phyloP scores from a whole-genome alignment of 2,329 filamentous ascomycete genomes.

The Aspergillus ibericus region DNA sequence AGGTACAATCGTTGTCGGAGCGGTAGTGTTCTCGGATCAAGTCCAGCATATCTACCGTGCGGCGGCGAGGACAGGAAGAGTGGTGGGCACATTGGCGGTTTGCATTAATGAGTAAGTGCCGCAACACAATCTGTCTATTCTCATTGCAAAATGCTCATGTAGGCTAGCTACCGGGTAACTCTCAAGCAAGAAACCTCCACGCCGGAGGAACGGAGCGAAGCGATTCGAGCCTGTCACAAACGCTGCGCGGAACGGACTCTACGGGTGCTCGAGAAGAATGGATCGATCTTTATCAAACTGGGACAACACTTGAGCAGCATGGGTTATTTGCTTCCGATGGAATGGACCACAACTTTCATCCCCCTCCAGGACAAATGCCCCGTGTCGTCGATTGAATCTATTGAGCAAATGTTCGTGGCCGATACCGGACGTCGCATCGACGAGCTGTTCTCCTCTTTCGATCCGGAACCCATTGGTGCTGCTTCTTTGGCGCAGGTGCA shows the following conservation, averaged over 20 bases:
- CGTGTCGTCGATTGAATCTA: slow-evolving; percentile 82
- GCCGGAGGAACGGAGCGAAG: slow-evolving; percentile 62
- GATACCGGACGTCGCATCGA: slow-evolving; percentile 79
- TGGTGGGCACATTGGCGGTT: slow-evolving; percentile 70
- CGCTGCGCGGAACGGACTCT: slow-evolving; percentile 88
- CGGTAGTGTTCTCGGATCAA: slow-evolving; percentile 60
- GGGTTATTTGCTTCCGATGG: slow-evolving; percentile 86
- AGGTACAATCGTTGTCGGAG: slow-evolving; percentile 42
- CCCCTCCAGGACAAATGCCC: slow-evolving; percentile 95
- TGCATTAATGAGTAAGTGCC: slow-evolving; percentile 81
- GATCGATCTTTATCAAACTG: slow-evolving; percentile 97
- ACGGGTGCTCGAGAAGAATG: slow-evolving; percentile 86
- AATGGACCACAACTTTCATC: slow-evolving; percentile 96
- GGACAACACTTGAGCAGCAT: slow-evolving; percentile 95
- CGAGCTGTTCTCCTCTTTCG: slow-evolving; percentile 85
- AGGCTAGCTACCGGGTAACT: slow-evolving; percentile 76
- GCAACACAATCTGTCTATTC: not conserved
- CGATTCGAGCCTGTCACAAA: slow-evolving; percentile 82
- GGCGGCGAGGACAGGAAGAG: slow-evolving; percentile 73
- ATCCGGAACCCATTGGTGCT: slow-evolving; percentile 77
- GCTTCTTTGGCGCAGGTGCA: slow-evolving; percentile 95
- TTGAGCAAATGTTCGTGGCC: slow-evolving; percentile 78
- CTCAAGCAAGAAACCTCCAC: slow-evolving; percentile 68
- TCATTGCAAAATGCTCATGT: slow-evolving; percentile 8
- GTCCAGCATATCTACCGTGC: slow-evolving; percentile 75